Evolutionary conservation across 2,329 filamentous ascomycete genomes (phyloP).

Genomic region (Fusarium tanahbumbuense): DNA sequence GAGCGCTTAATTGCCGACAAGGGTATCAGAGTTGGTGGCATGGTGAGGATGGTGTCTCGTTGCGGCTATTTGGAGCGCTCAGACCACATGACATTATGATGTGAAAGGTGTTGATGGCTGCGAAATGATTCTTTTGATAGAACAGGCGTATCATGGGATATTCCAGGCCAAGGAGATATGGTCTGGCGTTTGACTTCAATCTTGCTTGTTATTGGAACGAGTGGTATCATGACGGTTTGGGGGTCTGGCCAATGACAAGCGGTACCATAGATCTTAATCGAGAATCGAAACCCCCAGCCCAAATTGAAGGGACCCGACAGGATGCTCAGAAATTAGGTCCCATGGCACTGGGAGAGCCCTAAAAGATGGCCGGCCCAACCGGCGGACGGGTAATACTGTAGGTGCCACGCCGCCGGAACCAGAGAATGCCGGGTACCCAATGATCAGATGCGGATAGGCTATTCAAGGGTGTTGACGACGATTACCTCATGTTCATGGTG

Average conservation of each 20-base stretch:
- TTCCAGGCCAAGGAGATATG: background rate
- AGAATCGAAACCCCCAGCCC: constrained; percentile 32
- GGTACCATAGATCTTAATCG: constrained; percentile 44
- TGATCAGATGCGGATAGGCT: constrained; percentile 9
- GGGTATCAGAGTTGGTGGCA: constrained; percentile 19
- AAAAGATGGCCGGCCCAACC: constrained; percentile 12
- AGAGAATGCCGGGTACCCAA: constrained; percentile 25
- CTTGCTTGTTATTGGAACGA: constrained; percentile 6
- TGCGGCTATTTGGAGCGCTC: constrained; percentile 27
- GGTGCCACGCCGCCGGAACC: constrained; percentile 27
- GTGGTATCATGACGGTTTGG: constrained; percentile 4
- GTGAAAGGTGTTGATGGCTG: constrained; percentile 4
- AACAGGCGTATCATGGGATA: background rate
- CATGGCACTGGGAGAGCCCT: constrained; percentile 36
- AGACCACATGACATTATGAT: constrained; percentile 14
- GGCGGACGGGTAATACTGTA: constrained; percentile 12
- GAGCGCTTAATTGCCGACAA: constrained; percentile 39
- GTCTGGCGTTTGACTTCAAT: background rate
- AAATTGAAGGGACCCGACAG: constrained; percentile 2
- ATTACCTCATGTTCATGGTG: constrained; percentile 18
- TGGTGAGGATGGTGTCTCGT: constrained; percentile 17
- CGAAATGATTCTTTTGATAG: background rate
- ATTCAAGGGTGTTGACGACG: background rate
- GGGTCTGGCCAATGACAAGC: constrained; percentile 30
- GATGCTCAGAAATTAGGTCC: constrained; percentile 34